Evolutionary conservation across 306 rosid species (phyloP).

Genomic region (Corylus avellana): DNA sequence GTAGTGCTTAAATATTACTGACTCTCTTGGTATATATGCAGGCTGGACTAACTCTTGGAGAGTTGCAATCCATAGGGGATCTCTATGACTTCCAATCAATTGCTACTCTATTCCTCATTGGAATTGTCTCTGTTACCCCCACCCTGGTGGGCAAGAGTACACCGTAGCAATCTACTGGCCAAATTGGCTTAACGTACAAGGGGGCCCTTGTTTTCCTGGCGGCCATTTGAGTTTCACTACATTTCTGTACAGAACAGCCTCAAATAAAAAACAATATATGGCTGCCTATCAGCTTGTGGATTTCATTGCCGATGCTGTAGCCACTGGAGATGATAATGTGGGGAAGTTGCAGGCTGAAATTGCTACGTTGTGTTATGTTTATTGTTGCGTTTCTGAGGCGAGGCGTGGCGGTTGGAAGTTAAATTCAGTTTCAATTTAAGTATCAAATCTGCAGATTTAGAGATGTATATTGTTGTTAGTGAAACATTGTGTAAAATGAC

Average conservation of each 20-base stretch:
- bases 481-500: not conserved
- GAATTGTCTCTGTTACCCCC: constrained; percentile 77
- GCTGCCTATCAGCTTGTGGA: constrained; percentile 23
- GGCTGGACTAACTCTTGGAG: constrained; percentile 99
- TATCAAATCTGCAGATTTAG: constrained; percentile 22
- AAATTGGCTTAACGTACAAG: constrained; percentile 28
- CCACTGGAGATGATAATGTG: constrained; percentile 28
- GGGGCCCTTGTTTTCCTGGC: constrained; percentile 32
- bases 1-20: not conserved
- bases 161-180: constrained; percentile 38
- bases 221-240: constrained; percentile 22
- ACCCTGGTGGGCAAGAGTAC: constrained; percentile 71
- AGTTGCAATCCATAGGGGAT: constrained; percentile 74
- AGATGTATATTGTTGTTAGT: not conserved
- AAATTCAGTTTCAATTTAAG: constrained; percentile 20
- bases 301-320: constrained; percentile 31
- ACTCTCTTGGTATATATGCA: constrained; percentile 30
- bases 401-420: not conserved
- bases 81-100: constrained; percentile 92
- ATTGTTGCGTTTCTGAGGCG: constrained; percentile 8
- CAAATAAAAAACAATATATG: not conserved
- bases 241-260: constrained; percentile 35
- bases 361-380: not conserved
- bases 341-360: constrained; percentile 7
- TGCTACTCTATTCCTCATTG: constrained; percentile 86